These are phyloP conservation scores for Rauvolfia tetraphylla DNA, from an alignment of 257 asterid species.

Conservation along the genomic window DNA sequence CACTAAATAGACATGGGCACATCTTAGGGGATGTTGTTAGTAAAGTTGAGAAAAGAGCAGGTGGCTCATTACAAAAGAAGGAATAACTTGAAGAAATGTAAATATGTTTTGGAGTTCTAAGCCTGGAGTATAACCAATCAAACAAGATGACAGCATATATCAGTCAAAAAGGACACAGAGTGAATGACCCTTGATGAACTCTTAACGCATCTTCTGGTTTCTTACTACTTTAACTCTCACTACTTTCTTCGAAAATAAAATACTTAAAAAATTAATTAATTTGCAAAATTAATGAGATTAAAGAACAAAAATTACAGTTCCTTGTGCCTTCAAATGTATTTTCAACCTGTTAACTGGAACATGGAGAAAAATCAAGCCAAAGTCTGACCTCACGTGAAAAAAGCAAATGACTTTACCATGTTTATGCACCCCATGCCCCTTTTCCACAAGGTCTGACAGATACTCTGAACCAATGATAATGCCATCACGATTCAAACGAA, in stretches of 20 bases:
- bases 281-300: neutral
- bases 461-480: slow-evolving; percentile 85
- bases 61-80: neutral
- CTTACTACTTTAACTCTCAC: no score
- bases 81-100: neutral
- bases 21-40: no score
- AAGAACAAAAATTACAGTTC: neutral
- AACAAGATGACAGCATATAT: neutral
- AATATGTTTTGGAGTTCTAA: neutral
- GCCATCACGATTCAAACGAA: slow-evolving; percentile 77
- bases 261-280: neutral
- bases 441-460: slow-evolving; percentile 91
- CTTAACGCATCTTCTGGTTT: no score
- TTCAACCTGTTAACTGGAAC: neutral
- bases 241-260: neutral
- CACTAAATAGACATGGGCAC: neutral
- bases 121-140: neutral
- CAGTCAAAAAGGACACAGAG: neutral
- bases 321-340: neutral
- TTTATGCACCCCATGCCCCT: slow-evolving; percentile 66
- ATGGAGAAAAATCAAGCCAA: neutral
- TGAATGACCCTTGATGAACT: neutral
- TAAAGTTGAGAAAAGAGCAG: neutral
- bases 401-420: slow-evolving; percentile 58
- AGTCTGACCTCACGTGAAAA: neutral